Evolutionary conservation across 2,329 filamentous ascomycete genomes (phyloP).

Genomic region (Colletotrichum siamense): DNA sequence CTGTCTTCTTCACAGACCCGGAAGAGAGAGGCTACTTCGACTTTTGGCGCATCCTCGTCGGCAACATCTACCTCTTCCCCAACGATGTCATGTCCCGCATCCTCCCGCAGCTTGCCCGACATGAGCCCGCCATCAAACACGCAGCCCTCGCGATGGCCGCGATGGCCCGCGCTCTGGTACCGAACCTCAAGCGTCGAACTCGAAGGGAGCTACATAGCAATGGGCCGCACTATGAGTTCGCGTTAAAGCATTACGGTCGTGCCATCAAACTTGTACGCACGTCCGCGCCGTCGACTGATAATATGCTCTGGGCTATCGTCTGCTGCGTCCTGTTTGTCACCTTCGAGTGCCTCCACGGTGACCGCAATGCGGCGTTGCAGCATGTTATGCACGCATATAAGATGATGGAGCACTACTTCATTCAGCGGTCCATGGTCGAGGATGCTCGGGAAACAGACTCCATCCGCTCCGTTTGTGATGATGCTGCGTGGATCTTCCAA

Average conservation of each 20-base stretch:
- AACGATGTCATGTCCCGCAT: conserved; percentile 38
- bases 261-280: conserved; percentile 43
- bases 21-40: conserved; percentile 43
- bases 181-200: conserved; percentile 24
- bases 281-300: conserved; percentile 37
- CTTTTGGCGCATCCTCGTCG: conserved; percentile 40
- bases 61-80: conserved; percentile 33
- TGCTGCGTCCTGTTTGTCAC: conserved; percentile 46
- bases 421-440: not conserved
- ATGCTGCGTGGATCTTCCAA: conserved; percentile 18
- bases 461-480: conserved; percentile 4
- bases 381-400: conserved; percentile 40
- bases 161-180: conserved; percentile 35
- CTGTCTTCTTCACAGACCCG: conserved; percentile 36
- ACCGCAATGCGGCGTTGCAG: conserved; percentile 43
- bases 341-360: conserved; percentile 45
- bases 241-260: conserved; percentile 43
- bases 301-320: conserved; percentile 41
- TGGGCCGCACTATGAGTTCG: conserved; percentile 37
- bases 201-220: not conserved
- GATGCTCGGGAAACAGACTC: not conserved
- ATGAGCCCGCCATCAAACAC: conserved; percentile 42
- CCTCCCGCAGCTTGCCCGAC: conserved; percentile 42
- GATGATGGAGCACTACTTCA: conserved; percentile 19
- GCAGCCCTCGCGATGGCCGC: conserved; percentile 16